These are phyloP conservation scores for Geosmithia morbida DNA, from an alignment of 2,329 filamentous ascomycete species.

Conservation along the genomic window DNA sequence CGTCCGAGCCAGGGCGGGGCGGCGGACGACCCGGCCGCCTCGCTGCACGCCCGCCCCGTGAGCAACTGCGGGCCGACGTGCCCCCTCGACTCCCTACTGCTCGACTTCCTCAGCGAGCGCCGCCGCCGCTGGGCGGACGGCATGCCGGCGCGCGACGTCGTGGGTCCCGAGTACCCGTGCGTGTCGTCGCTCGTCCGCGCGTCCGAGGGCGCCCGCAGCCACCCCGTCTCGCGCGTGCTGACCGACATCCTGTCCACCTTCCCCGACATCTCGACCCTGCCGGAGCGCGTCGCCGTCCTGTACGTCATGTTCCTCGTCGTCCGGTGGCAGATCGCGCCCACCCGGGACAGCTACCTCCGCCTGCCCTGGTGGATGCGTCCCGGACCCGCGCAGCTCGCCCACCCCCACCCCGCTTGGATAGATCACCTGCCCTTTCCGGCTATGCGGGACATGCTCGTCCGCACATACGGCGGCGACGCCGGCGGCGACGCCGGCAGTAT, in stretches of 20 bases:
- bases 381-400: conserved; percentile 47
- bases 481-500: conserved; percentile 22
- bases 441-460: conserved; percentile 55
- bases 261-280: conserved; percentile 61
- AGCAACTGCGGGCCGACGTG: conserved; percentile 57
- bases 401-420: conserved; percentile 64
- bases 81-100: conserved; percentile 62
- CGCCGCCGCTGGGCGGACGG: conserved; percentile 52
- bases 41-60: conserved; percentile 20
- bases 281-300: conserved; percentile 68
- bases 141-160: conserved; percentile 46
- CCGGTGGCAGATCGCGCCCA: conserved; percentile 73
- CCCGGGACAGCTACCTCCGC: conserved; percentile 63
- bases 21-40: too few species aligned
- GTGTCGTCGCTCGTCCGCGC: conserved; percentile 69
- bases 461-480: conserved; percentile 22
- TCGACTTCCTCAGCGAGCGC: conserved; percentile 63
- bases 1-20: too few species aligned
- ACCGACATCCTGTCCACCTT: conserved; percentile 79
- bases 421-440: conserved; percentile 69
- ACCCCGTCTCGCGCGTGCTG: conserved; percentile 72
- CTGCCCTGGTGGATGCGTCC: conserved; percentile 63
- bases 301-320: conserved; percentile 81
- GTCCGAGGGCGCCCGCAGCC: conserved; percentile 42
- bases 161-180: conserved; percentile 67